These are phyloP conservation scores for Phytopythium litorale DNA, from an alignment of 352 stramenopile genomes.

Conservation along the genomic window DNA sequence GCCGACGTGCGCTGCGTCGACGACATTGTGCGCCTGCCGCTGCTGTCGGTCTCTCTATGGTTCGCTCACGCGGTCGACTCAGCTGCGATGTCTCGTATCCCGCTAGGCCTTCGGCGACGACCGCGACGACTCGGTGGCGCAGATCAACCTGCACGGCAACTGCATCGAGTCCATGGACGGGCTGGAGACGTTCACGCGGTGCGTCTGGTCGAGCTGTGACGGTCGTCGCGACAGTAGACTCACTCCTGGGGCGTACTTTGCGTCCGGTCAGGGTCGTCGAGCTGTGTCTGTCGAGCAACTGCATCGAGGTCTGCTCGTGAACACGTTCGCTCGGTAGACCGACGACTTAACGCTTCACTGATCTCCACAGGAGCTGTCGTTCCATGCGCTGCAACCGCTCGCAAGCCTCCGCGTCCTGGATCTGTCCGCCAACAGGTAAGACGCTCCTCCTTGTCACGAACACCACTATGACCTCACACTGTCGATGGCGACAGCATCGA, in stretches of 20 bases:
- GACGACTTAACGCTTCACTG: too few species aligned
- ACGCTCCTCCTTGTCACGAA: neutral
- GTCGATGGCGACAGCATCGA: slow-evolving; percentile 28
- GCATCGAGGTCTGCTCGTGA: slow-evolving; percentile 36
- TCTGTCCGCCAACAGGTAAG: slow-evolving; percentile 69
- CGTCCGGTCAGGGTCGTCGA: slow-evolving; percentile 35
- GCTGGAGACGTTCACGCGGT: slow-evolving; percentile 55
- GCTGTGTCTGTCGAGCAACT: slow-evolving; percentile 81
- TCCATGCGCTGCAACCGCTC: slow-evolving; percentile 55
- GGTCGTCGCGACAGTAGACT: neutral
- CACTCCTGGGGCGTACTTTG: neutral
- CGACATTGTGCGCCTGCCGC: neutral
- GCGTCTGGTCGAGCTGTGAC: neutral
- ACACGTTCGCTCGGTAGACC: neutral
- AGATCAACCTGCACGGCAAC: slow-evolving; percentile 82
- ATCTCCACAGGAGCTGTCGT: slow-evolving; percentile 40
- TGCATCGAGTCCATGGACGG: slow-evolving; percentile 58
- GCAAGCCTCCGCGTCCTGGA: slow-evolving; percentile 66
- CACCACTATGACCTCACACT: neutral
- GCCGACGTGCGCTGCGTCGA: slow-evolving; percentile 26
- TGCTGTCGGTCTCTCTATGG: neutral
- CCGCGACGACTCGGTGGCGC: slow-evolving; percentile 45
- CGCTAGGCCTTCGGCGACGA: slow-evolving; percentile 25
- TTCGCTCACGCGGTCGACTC: neutral
- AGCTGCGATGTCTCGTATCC: neutral